A percentile compares a stretch with the other conserved stretches of the same genome.
Conservation (phyloP, 441 rosid genomes). For the Jatropha multifida region DNA sequence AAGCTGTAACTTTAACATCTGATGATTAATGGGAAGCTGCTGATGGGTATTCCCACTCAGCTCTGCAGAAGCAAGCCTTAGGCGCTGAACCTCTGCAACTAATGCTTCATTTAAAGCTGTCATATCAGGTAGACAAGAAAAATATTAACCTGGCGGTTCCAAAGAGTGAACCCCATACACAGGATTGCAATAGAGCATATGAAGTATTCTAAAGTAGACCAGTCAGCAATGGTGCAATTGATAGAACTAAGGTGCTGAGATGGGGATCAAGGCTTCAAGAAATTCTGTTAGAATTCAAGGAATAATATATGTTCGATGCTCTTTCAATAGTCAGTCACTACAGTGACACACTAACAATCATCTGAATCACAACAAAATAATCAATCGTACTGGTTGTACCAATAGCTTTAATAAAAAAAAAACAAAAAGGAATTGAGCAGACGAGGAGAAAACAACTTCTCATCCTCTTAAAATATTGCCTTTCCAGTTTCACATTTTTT, state of each 20-base stretch:
- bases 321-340: neutral
- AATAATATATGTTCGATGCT: neutral
- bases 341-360: neutral
- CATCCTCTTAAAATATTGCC: neutral
- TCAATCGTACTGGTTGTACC: neutral
- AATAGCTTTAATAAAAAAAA: neutral
- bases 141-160: neutral
- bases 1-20: slow-evolving; percentile 63
- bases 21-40: slow-evolving; percentile 50
- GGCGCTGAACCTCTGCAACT: slow-evolving; percentile 70
- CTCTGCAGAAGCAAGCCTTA: slow-evolving; percentile 64
- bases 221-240: no score
- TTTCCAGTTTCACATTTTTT: neutral
- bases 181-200: slow-evolving; percentile 12
- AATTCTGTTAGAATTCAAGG: neutral
- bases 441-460: neutral
- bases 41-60: slow-evolving; percentile 40
- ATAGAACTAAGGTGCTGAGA: neutral
- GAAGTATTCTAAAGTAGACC: neutral
- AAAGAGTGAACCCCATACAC: neutral
- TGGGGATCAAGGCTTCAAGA: no score
- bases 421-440: neutral
- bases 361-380: neutral
- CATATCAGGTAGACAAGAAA: neutral
- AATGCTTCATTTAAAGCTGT: slow-evolving; percentile 89